Conservation (phyloP, 495 filamentous ascomycete species). For the Lasiosphaeris hirsuta region DNA sequence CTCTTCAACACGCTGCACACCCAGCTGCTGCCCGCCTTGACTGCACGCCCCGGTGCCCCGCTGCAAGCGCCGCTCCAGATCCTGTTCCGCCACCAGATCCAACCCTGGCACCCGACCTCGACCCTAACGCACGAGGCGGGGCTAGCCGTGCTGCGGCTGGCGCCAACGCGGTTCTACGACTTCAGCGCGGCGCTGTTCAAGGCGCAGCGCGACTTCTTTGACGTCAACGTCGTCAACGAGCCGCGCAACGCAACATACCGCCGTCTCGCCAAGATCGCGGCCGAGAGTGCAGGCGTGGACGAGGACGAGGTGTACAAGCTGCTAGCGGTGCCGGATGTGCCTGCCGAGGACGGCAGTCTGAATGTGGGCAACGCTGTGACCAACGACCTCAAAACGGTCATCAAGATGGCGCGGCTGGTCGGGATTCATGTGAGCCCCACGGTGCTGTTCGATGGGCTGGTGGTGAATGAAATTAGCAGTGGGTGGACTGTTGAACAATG, state of each 20-base stretch:
- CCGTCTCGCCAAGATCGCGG: constrained; percentile 67
- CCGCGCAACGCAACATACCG: constrained; percentile 80
- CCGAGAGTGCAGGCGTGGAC: constrained; percentile 58
- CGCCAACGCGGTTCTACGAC: constrained; percentile 69
- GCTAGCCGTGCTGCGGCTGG: constrained; percentile 65
- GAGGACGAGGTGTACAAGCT: constrained; percentile 61
- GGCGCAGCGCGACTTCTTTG: constrained; percentile 70
- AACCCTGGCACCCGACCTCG: constrained; percentile 93
- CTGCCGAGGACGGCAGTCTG: constrained; percentile 56
- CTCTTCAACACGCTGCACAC: constrained; percentile 55
- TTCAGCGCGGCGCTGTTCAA: constrained; percentile 73
- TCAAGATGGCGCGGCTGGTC: constrained; percentile 72
- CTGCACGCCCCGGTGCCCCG: constrained; percentile 43
- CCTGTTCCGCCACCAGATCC: constrained; percentile 86
- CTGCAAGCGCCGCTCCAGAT: constrained; percentile 61
- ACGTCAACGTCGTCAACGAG: constrained; percentile 78
- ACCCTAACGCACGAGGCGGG: constrained; percentile 87
- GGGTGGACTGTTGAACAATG: constrained; percentile 77
- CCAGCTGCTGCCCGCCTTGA: constrained; percentile 56
- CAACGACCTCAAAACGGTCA: constrained; percentile 76
- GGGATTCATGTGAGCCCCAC: constrained; percentile 90
- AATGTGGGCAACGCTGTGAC: constrained; percentile 80
- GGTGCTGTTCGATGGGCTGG: constrained; percentile 81
- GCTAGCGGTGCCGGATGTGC: constrained; percentile 61
- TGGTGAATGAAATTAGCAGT: constrained; percentile 72